Conservation (phyloP, 768 basidiomycete species). For the Pisolithus microcarpus region DNA sequence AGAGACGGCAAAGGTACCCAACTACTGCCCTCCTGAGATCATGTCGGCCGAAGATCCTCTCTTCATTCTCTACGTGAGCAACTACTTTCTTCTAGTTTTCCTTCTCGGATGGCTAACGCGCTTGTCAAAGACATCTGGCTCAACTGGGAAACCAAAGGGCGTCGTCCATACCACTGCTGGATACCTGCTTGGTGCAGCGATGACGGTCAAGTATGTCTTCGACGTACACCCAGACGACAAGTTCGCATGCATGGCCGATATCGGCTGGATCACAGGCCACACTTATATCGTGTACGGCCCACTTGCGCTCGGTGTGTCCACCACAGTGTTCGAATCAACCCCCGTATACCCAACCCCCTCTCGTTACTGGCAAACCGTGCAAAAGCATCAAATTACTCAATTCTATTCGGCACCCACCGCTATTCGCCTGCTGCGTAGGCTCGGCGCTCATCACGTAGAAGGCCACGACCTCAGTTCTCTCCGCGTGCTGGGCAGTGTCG, state of each 20-base stretch:
- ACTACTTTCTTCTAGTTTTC: not conserved
- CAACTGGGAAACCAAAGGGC: slow-evolving; percentile 95
- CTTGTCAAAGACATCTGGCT: slow-evolving; percentile 72
- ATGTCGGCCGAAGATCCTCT: slow-evolving; percentile 94
- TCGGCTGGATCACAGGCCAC: slow-evolving; percentile 99
- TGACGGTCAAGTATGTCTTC: slow-evolving; percentile 96
- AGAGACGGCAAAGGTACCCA: slow-evolving; percentile 74
- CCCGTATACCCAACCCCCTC: slow-evolving; percentile 95
- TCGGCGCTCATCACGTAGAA: slow-evolving; percentile 83
- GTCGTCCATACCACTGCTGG: slow-evolving; percentile 86
- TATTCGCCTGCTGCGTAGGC: slow-evolving; percentile 83
- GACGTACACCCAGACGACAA: slow-evolving; percentile 95
- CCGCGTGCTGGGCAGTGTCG: slow-evolving; percentile 87
- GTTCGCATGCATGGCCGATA: slow-evolving; percentile 97
- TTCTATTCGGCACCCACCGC: slow-evolving; percentile 94
- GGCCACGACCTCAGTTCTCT: slow-evolving; percentile 74
- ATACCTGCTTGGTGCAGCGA: slow-evolving; percentile 85
- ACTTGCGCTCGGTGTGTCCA: slow-evolving; percentile 76
- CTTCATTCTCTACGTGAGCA: slow-evolving; percentile 96
- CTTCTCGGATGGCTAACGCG: slow-evolving; percentile 3
- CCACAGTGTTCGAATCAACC: slow-evolving; percentile 91
- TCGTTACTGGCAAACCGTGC: slow-evolving; percentile 95
- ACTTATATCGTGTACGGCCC: slow-evolving; percentile 97
- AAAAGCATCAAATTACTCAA: slow-evolving; percentile 89
- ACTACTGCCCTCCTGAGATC: slow-evolving; percentile 81